These are phyloP conservation scores for Fusarium napiforme DNA, from an alignment of 2,329 filamentous ascomycete genomes.

Conservation along the genomic window DNA sequence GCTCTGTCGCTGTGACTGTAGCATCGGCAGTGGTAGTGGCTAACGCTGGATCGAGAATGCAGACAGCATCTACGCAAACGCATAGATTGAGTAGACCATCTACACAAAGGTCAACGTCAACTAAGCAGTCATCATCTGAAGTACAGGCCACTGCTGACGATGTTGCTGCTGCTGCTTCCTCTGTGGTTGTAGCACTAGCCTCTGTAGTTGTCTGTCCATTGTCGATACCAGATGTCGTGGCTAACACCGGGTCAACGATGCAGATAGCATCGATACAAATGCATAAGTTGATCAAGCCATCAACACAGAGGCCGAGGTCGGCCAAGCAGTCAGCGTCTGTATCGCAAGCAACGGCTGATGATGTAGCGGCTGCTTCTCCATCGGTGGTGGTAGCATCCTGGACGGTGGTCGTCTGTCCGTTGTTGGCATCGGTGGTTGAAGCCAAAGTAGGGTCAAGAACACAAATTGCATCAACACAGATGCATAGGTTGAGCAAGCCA, in stretches of 20 bases:
- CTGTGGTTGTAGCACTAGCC: background rate
- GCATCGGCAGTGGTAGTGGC: background rate
- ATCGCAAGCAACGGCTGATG: background rate
- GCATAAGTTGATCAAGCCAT: background rate
- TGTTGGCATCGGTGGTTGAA: background rate
- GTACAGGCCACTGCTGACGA: background rate
- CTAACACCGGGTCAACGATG: background rate
- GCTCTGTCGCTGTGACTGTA: background rate
- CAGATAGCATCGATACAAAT: background rate
- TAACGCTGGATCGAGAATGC: background rate
- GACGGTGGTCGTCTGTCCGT: background rate
- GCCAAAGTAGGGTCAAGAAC: background rate
- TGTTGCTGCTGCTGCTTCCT: background rate
- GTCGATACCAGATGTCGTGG: background rate
- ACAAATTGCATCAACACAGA: background rate
- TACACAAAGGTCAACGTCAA: background rate
- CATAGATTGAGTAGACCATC: background rate
- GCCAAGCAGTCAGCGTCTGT: background rate
- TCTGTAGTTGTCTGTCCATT: background rate
- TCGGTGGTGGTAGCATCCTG: background rate
- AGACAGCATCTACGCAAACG: background rate
- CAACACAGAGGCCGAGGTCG: background rate
- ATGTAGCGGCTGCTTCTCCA: background rate
- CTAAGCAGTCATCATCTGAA: background rate
- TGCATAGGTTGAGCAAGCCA: background rate